Evolutionary conservation across 129 eudicot genomes (phyloP).

Genomic region (Sambucus nigra): DNA sequence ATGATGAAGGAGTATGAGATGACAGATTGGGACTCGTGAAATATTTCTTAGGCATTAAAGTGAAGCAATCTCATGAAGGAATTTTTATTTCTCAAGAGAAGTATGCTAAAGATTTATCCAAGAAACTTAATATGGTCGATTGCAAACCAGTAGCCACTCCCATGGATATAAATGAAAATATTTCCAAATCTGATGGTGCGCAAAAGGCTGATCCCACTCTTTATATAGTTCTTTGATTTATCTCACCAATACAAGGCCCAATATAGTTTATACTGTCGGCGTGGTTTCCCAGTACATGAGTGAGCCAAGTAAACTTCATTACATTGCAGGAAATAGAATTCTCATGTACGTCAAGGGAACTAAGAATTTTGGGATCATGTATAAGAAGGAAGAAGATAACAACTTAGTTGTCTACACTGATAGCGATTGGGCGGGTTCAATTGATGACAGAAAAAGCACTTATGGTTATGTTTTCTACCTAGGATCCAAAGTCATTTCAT

Average conservation of each 20-base stretch:
- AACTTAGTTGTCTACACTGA: constrained; percentile 5
- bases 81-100: constrained; percentile 5
- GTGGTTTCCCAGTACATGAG: constrained; percentile 7
- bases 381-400: neutral
- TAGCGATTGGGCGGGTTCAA: constrained; percentile 1
- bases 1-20: constrained; percentile 2
- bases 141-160: constrained; percentile 3
- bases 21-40: neutral
- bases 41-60: constrained; percentile 15
- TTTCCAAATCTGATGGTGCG: constrained; percentile 4
- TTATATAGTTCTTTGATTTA: constrained; percentile 1
- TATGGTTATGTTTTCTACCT: neutral
- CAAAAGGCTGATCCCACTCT: neutral
- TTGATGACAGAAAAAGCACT: constrained; percentile 5
- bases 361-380: neutral
- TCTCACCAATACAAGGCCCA: neutral
- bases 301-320: constrained; percentile 7
- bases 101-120: neutral
- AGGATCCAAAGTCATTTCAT: neutral
- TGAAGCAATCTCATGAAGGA: neutral
- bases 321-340: constrained; percentile 2
- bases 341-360: constrained; percentile 19
- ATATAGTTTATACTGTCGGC: neutral
- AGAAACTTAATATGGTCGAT: neutral
- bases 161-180: constrained; percentile 4